Evolutionary conservation across 345 rosid species (phyloP), one percentile per base, ranked within the genome.

Genomic region (Populus ilicifolia): DNA sequence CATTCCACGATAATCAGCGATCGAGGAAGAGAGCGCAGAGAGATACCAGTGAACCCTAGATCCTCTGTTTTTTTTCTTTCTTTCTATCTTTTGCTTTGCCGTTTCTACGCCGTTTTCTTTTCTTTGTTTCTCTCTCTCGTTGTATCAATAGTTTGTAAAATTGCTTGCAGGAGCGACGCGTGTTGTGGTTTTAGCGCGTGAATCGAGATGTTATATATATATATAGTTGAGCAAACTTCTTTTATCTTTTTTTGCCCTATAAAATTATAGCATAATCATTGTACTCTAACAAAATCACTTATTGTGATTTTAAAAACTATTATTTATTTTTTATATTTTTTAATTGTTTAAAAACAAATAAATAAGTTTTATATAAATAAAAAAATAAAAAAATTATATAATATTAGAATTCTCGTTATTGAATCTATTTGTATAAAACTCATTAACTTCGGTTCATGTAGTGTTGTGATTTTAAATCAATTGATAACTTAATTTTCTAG

Each of bases 11-110:
- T 17, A n/a, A 56, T 1, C 70, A 11, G 62, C 25, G 52, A 75
- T 73, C 35, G 63, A 71, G 61, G 33, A 7, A 72, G 48, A 43
- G 63, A 72, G 20, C 70, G 6, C 74, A 79, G 83, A 84, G 85
- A 82, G 87, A 88, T 84, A 80, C 84, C 44, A 85, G 85, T 80
- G 67, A 88, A 86, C 91, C 92, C 94, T 89, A 90, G 89, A 89
- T 84, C 88, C 89, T 85, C 90, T 79, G 85, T 43, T 50, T 43
- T 18, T 33, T 2, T 59, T 71, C 36, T 43, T 41, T 17, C 64
- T 18, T 54, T 30, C 35, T 70, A 70, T 56, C 68, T 75, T 41
- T n/a, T 69, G 62, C 69, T 64, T 70, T 25, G 79, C 81, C 74
- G 82, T 83, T 71, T 81, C 77, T 2, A 81, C 38, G 73, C 73